Evolutionary conservation across 2,329 filamentous ascomycete genomes (phyloP), one percentile per base, ranked within the genome.

Genomic region (Dothideomycetes sp.): DNA sequence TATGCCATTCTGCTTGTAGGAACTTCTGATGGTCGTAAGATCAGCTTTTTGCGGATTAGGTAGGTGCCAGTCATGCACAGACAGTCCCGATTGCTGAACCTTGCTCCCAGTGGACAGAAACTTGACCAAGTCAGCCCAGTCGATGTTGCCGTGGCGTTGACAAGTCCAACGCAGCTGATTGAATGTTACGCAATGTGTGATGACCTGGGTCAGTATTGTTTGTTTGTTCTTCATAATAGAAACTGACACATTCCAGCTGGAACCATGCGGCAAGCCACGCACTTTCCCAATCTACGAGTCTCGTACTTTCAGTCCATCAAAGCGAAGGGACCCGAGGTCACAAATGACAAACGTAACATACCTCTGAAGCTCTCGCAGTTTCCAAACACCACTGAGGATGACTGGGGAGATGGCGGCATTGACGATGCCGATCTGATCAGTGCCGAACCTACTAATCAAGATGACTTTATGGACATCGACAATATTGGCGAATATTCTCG

Each of bases 171-270:
- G 13, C 74, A 81, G 43, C 63, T 69, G 3, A 73, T 91, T 23
- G 70, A 70, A 17, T 84, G 78, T 45, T 76, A 80, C 54, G 68
- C 88, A 34, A 83, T 84, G 58, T 96, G 88, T 49, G 89, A 95
- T 61, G 80, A 86, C 30, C 82, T 96, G 51, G 84, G 74, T 75
- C 57, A 46, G 62, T 45, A 5, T 6, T 16, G 7, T 4, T 5
- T 5, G 12, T 12, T 12, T 23, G 12, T 9, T 5, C 10, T 13
- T 7, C 10, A 23, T n/a, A 11, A 11, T 18, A 11, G 31, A 5
- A 5, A 8, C 33, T 31, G 16, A 44, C 50, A 17, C 1, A 12
- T 5, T 37, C 3, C 41, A 74, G 76, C 74, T 46, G 75, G 75
- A 9, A 79, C 76, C 9, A 58, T 70, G 53, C 65, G 69, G 45